Percentiles rank a stretch among this genome's conserved stretches.
Conservation (phyloP, 768 basidiomycete genomes). For the Coprinopsis marcescibilis region DNA sequence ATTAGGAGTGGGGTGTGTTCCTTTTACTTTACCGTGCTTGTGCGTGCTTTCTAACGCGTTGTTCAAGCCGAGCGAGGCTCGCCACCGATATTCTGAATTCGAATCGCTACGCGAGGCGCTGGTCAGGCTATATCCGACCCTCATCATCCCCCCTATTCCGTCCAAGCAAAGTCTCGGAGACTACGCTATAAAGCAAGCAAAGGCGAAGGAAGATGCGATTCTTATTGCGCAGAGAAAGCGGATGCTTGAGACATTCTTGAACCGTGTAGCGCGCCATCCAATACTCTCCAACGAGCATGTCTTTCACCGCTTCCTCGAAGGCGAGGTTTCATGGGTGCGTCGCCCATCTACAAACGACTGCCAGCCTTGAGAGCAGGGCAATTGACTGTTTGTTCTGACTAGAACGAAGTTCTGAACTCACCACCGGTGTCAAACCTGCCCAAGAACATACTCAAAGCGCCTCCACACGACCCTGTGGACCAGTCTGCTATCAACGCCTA, state of each 20-base stretch:
- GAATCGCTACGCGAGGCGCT: constrained; percentile 85
- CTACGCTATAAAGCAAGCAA: constrained; percentile 94
- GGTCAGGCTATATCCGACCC: constrained; percentile 85
- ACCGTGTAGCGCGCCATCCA: constrained; percentile 85
- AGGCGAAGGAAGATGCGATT: constrained; percentile 92
- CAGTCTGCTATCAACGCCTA: constrained; percentile 68
- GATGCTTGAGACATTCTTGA: constrained; percentile 93
- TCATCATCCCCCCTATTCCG: constrained; percentile 97
- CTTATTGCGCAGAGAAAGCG: constrained; percentile 91
- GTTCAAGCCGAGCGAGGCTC: constrained; percentile 67
- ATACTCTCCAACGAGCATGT: constrained; percentile 94
- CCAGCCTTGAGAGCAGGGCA: neutral
- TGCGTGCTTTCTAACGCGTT: constrained; percentile 7
- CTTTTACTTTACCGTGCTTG: constrained; percentile 6
- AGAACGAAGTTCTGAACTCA: constrained; percentile 91
- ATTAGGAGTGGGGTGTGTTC: constrained; percentile 74
- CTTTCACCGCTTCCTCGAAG: constrained; percentile 93
- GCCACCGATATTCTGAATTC: constrained; percentile 95
- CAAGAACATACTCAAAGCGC: constrained; percentile 93
- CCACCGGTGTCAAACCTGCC: constrained; percentile 88
- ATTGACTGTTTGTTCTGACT: constrained; percentile 10
- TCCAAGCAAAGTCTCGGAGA: constrained; percentile 94
- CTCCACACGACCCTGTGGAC: constrained; percentile 91
- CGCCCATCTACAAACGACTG: constrained; percentile 10
- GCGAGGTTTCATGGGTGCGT: constrained; percentile 92